Evolutionary conservation across 2,329 filamentous ascomycete genomes (phyloP), one percentile per base, ranked within the genome.

Genomic region (Beauveria pseudobassiana): DNA sequence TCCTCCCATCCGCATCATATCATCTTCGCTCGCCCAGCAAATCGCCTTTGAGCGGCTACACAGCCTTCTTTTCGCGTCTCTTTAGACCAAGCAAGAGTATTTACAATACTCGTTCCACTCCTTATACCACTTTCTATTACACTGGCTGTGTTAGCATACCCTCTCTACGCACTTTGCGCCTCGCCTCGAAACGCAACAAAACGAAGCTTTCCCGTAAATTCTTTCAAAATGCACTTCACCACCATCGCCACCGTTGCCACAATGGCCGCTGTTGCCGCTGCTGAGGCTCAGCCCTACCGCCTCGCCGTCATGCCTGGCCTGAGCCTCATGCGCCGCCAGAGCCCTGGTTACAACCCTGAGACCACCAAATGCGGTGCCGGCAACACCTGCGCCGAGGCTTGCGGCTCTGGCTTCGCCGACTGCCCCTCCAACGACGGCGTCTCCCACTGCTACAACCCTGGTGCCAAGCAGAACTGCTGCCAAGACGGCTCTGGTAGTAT

Each of bases 391-490:
- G 76, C 76, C 54, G 77, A 82, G 66, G 81, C 82, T 52, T 86
- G 83, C 70, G 83, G 83, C 54, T 64, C 75, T 48, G 77, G 75
- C 46, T 82, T 76, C 69, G 71, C 75, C 61, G 73, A 79, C 64
- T 86, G 83, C 73, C 66, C 77, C 34, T 81, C 81, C 26, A 71
- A 69, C 56, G 80, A 83, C 65, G 72, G 72, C 45, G 67, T 77
- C 61, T 75, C 81, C 54, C 83, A 87, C 76, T 88, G 85, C 76
- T 87, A 76, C 74, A 80, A 87, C 73, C 76, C 78, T 14, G 64
- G 67, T 18, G 74, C 72, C 34, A 75, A 77, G 63, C 80, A 87
- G 74, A 75, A 72, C 46, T 87, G 85, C 79, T 87, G 85, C 70
- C 75, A 78, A 48, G 79, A 82, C 67, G 76, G 75, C 67, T 77